These are phyloP conservation scores for Leccinum boreale DNA, from an alignment of 768 basidiomycete species.

Conservation along the genomic window DNA sequence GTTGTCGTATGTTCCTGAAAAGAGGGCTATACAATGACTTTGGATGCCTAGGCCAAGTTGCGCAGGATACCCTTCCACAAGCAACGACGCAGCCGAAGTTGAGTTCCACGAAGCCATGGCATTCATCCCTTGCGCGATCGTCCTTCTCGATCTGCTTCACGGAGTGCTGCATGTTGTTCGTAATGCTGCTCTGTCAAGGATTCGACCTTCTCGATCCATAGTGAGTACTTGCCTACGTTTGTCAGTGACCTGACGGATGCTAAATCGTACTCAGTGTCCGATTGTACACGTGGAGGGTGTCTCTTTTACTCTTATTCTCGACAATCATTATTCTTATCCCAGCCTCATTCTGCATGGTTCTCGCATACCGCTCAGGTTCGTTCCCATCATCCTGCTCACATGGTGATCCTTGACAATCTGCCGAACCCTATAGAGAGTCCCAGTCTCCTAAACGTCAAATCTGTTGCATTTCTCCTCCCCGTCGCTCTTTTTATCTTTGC, in stretches of 20 bases:
- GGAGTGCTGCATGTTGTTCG: slow-evolving; percentile 70
- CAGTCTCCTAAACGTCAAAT: slow-evolving; percentile 19
- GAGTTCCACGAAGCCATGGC: slow-evolving; percentile 34
- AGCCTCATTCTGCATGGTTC: slow-evolving; percentile 55
- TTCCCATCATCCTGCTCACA: neutral
- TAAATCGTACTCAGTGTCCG: slow-evolving; percentile 44
- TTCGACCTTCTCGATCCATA: slow-evolving; percentile 47
- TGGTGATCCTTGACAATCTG: neutral
- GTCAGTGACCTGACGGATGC: slow-evolving; percentile 2
- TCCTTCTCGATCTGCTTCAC: slow-evolving; percentile 71
- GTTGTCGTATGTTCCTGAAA: slow-evolving; percentile 58
- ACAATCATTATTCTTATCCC: slow-evolving; percentile 68
- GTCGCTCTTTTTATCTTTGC: slow-evolving; percentile 54
- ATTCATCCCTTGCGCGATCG: slow-evolving; percentile 53
- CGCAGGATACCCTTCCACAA: slow-evolving; percentile 24
- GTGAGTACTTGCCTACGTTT: slow-evolving; percentile 38
- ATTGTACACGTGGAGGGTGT: slow-evolving; percentile 64
- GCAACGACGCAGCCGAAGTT: slow-evolving; percentile 18
- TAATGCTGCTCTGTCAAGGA: slow-evolving; percentile 72
- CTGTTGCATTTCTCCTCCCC: slow-evolving; percentile 38
- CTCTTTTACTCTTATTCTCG: slow-evolving; percentile 56
- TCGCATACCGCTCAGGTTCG: slow-evolving; percentile 41
- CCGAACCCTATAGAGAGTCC: slow-evolving; percentile 20
- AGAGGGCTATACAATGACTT: slow-evolving; percentile 59
- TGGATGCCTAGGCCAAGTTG: slow-evolving; percentile 40